These are phyloP conservation scores for Zangia roseola DNA, from an alignment of 768 basidiomycete species.

Conservation along the genomic window DNA sequence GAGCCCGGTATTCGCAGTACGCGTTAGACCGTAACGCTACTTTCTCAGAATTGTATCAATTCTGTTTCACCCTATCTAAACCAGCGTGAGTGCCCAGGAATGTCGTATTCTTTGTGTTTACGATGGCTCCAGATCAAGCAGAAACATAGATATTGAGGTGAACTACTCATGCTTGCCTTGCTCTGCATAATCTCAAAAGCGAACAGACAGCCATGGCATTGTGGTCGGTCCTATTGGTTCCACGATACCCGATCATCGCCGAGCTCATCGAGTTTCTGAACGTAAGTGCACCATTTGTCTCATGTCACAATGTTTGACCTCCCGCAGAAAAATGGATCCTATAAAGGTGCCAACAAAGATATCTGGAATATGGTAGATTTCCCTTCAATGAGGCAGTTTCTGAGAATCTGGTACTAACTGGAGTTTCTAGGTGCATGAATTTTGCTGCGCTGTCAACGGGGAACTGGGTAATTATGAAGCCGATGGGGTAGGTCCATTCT, in stretches of 20 bases:
- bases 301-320: background rate
- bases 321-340: conserved; percentile 46
- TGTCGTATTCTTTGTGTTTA: conserved; percentile 3
- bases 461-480: conserved; percentile 68
- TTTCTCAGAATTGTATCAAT: conserved; percentile 67
- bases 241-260: conserved; percentile 63
- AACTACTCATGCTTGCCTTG: conserved; percentile 9
- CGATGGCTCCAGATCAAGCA: conserved; percentile 48
- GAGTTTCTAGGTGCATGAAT: conserved; percentile 64
- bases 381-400: background rate
- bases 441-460: conserved; percentile 60
- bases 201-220: conserved; percentile 65
- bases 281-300: conserved; percentile 38
- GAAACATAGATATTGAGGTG: conserved; percentile 84
- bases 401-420: background rate
- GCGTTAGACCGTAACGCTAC: conserved; percentile 47
- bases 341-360: conserved; percentile 82
- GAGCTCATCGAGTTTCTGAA: conserved; percentile 66
- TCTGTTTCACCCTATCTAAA: conserved; percentile 70
- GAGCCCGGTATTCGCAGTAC: conserved; percentile 48
- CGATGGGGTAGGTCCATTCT: conserved; percentile 59
- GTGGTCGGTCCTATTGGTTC: conserved; percentile 73
- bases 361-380: conserved; percentile 76
- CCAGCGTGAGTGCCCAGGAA: conserved; percentile 53
- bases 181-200: background rate